Evolutionary conservation across 2,329 filamentous ascomycete species (phyloP).

Genomic region (Fusarium xyrophilum): DNA sequence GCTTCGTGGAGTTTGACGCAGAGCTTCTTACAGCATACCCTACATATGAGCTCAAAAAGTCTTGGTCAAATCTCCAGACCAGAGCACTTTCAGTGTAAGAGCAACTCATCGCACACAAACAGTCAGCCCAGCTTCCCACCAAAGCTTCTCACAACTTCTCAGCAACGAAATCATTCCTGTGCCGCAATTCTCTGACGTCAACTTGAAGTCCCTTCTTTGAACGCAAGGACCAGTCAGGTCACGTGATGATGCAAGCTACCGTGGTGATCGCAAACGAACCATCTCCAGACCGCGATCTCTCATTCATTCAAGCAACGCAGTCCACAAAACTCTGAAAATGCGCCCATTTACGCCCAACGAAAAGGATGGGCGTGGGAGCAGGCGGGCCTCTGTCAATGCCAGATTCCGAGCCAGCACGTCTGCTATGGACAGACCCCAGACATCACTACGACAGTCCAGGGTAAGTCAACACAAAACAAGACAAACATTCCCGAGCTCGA

Average conservation of each 20-base stretch:
- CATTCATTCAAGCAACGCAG: not conserved
- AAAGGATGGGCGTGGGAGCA: constrained; percentile 42
- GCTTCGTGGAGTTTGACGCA: not conserved
- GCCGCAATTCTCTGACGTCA: too few relatives aligned
- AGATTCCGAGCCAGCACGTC: constrained; percentile 49
- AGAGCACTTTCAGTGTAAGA: fast-evolving
- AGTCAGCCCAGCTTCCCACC: too few relatives aligned
- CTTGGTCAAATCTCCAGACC: fast-evolving
- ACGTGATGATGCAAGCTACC: constrained; percentile 35
- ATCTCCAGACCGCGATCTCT: constrained; percentile 18
- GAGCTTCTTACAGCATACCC: not conserved
- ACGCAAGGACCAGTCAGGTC: not conserved
- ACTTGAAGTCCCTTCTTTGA: not conserved
- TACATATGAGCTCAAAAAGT: not conserved
- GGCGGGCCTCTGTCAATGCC: constrained; percentile 43
- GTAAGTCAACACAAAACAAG: constrained; percentile 47
- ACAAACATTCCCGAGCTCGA: constrained; percentile 6
- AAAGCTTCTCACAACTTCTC: too few relatives aligned
- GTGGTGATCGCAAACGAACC: constrained; percentile 34
- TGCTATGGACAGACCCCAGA: constrained; percentile 47
- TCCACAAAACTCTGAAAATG: constrained; percentile 40
- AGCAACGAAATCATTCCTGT: too few relatives aligned
- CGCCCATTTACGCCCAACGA: constrained; percentile 45
- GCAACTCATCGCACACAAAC: too few relatives aligned
- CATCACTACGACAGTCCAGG: constrained; percentile 48